Conservation (phyloP, 2,329 filamentous ascomycete species). For the Arthrobotrys musiformis region DNA sequence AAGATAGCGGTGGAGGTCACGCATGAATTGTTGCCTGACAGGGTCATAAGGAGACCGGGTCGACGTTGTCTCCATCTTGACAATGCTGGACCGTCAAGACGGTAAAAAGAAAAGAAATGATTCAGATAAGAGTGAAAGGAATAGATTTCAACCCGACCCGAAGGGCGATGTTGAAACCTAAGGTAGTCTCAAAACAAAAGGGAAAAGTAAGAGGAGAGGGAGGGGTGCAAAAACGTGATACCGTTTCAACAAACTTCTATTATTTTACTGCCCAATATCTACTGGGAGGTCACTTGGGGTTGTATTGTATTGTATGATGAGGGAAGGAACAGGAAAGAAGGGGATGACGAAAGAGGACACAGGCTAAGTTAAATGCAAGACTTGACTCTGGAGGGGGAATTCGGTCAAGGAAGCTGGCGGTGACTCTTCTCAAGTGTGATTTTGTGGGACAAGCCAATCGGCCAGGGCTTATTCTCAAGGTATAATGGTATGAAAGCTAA, state of each 20-base stretch:
- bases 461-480: slow-evolving; percentile 26
- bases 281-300: slow-evolving; percentile 41
- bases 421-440: slow-evolving; percentile 44
- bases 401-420: slow-evolving; percentile 5
- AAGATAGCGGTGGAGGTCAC: slow-evolving; percentile 47
- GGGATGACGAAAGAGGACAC: slow-evolving; percentile 53
- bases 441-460: slow-evolving; percentile 38
- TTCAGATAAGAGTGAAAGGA: slow-evolving; percentile 21
- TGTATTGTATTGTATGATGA: slow-evolving; percentile 46
- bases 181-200: slow-evolving; percentile 41
- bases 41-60: slow-evolving; percentile 44
- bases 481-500: slow-evolving; percentile 20
- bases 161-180: slow-evolving; percentile 52
- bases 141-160: slow-evolving; percentile 51
- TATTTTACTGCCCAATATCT: too few species aligned
- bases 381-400: slow-evolving; percentile 30
- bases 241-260: slow-evolving; percentile 51
- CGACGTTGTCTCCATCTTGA: slow-evolving; percentile 51
- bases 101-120: slow-evolving; percentile 7
- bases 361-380: slow-evolving; percentile 53
- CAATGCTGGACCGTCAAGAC: slow-evolving; percentile 44
- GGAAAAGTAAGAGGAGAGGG: slow-evolving; percentile 41
- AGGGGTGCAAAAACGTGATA: slow-evolving; percentile 42
- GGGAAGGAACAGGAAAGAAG: slow-evolving; percentile 30
- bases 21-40: slow-evolving; percentile 48